Conservation (phyloP, 2,329 filamentous ascomycete genomes). For the Myotisia sp. region DNA sequence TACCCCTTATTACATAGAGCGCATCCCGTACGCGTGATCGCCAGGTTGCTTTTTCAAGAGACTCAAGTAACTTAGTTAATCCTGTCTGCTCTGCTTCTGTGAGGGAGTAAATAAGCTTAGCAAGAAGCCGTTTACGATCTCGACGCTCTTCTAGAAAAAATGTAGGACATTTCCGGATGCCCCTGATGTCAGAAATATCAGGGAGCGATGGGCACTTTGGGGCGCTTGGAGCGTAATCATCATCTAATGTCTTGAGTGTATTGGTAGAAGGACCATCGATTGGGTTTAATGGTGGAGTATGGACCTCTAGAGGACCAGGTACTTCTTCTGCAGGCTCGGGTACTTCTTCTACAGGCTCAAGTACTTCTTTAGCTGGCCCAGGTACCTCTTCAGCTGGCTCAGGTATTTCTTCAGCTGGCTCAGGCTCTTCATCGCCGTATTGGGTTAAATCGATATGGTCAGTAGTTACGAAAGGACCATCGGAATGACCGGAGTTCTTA, state of each 20-base stretch:
- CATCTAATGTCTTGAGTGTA: too few species aligned
- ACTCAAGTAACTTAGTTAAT: neutral
- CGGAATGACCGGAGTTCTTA: neutral
- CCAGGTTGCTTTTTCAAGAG: neutral
- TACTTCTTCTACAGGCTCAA: too few species aligned
- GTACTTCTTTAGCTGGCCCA: constrained; percentile 9
- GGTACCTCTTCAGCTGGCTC: constrained; percentile 2
- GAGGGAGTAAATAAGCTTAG: constrained; percentile 18
- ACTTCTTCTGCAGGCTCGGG: constrained; percentile 2
- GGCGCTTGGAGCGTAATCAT: too few species aligned
- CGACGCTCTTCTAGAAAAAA: constrained; percentile 21
- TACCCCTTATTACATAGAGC: neutral
- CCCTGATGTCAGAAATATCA: constrained; percentile 15
- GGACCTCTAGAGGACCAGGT: constrained; percentile 17
- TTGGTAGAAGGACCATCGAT: constrained; percentile 4
- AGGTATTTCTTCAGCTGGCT: neutral
- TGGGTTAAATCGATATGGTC: constrained; percentile 24
- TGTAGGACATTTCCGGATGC: constrained; percentile 23
- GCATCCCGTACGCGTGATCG: constrained; percentile 1
- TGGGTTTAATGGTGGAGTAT: constrained; percentile 25
- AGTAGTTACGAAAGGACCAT: constrained; percentile 4
- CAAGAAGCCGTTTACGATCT: constrained; percentile 26
- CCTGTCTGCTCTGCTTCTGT: constrained; percentile 11
- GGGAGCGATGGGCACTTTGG: too few species aligned
- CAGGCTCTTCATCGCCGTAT: constrained; percentile 12